These are phyloP conservation scores for Erodium maritimum DNA, from an alignment of 345 rosid genomes.

Conservation along the genomic window DNA sequence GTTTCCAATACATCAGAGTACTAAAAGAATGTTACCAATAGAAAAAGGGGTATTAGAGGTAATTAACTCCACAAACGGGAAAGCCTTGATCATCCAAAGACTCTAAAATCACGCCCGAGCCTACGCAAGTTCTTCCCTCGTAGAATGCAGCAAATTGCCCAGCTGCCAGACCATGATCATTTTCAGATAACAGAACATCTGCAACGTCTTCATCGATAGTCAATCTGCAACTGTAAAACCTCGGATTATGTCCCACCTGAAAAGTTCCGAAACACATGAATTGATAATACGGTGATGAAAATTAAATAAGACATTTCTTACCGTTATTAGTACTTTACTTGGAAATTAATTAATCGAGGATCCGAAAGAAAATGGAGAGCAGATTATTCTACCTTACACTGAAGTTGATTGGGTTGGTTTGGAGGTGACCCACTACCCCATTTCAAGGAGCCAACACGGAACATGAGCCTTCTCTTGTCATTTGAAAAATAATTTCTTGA, in stretches of 20 bases:
- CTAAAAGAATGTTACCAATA: too few relatives aligned
- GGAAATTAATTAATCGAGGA: too few relatives aligned
- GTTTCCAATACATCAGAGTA: too few relatives aligned
- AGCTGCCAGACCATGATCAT: conserved; percentile 91
- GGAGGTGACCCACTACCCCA: conserved; percentile 57
- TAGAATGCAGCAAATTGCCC: conserved; percentile 93
- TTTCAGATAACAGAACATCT: conserved; percentile 48
- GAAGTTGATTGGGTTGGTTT: conserved; percentile 28
- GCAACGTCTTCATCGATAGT: conserved; percentile 42
- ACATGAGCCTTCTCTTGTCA: conserved; percentile 72
- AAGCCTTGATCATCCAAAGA: conserved; percentile 77
- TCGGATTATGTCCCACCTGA: conserved; percentile 87
- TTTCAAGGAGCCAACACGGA: conserved; percentile 70
- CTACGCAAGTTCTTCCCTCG: conserved; percentile 49
- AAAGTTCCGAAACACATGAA: too few relatives aligned
- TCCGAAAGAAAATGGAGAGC: neutral
- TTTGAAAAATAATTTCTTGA: conserved; percentile 80
- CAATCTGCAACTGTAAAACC: conserved; percentile 61
- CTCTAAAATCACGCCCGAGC: conserved; percentile 80
- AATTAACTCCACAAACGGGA: too few relatives aligned
- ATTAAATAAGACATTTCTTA: neutral
- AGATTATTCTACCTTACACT: conserved; percentile 53
- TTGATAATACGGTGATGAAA: too few relatives aligned
- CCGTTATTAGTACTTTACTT: neutral
- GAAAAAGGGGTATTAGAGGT: too few relatives aligned